Evolutionary conservation across 768 basidiomycete genomes (phyloP).

Genomic region (Pisolithus albus): DNA sequence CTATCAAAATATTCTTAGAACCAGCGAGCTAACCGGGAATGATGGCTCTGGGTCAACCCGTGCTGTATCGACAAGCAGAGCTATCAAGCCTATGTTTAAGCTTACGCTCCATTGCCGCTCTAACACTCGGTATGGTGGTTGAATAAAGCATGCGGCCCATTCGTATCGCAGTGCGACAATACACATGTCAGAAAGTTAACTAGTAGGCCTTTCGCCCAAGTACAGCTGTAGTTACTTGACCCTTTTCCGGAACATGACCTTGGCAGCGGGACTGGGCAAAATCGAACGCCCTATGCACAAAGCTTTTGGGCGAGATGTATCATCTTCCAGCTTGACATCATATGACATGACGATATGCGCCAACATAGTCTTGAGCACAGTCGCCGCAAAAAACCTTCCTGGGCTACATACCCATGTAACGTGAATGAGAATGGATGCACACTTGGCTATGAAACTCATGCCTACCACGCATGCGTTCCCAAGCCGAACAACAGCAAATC

Average conservation of each 20-base stretch:
- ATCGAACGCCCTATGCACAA: neutral
- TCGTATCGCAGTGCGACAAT: too few relatives aligned
- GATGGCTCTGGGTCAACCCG: too few relatives aligned
- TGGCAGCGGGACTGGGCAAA: neutral
- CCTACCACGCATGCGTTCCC: conserved; percentile 23
- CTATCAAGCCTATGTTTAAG: too few relatives aligned
- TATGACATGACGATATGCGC: conserved; percentile 12
- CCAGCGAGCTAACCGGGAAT: too few relatives aligned
- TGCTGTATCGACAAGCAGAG: too few relatives aligned
- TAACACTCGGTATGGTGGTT: too few relatives aligned
- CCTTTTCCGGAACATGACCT: too few relatives aligned
- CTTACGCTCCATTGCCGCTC: too few relatives aligned
- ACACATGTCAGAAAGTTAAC: too few relatives aligned
- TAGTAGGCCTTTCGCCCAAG: too few relatives aligned
- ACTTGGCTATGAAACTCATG: neutral
- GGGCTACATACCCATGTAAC: conserved; percentile 17
- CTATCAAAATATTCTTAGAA: too few relatives aligned
- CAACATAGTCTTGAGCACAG: conserved; percentile 24
- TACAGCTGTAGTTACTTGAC: neutral
- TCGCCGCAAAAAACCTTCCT: conserved; percentile 37
- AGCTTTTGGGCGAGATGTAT: neutral
- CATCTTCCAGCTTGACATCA: conserved; percentile 9
- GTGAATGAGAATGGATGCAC: neutral
- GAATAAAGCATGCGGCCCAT: too few relatives aligned
- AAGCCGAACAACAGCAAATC: conserved; percentile 34